Percentiles rank a stretch among this genome's conserved stretches.
Evolutionary conservation across 2,329 filamentous ascomycete genomes (phyloP).

Genomic region (Fusarium sp.): DNA sequence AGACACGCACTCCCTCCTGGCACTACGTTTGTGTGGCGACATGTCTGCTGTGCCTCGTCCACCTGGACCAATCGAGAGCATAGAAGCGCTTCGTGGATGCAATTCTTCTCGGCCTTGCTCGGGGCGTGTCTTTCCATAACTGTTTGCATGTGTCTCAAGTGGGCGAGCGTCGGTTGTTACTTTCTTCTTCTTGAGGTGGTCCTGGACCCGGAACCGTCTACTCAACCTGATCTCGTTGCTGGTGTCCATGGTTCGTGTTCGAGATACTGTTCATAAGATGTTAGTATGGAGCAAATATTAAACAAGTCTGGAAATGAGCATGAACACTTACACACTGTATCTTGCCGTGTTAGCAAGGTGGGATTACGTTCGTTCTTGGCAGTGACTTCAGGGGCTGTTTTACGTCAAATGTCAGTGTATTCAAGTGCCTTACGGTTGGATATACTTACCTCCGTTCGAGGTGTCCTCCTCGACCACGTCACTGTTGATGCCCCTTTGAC

Average conservation of each 20-base stretch:
- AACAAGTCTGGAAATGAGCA: background rate
- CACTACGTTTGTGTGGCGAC: constrained; percentile 4
- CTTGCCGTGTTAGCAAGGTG: constrained; percentile 8
- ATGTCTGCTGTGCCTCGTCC: background rate
- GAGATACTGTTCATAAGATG: constrained; percentile 22
- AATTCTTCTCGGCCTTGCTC: constrained; percentile 4
- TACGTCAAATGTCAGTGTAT: background rate
- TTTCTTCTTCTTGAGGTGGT: constrained; percentile 2
- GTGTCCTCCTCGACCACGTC: background rate
- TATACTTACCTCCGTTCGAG: constrained; percentile 6
- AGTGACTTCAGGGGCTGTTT: background rate
- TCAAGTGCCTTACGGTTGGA: background rate
- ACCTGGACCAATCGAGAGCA: background rate
- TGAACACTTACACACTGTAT: constrained; percentile 25
- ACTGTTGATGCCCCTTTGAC: background rate
- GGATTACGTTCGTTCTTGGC: background rate
- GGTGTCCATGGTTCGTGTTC: constrained; percentile 31
- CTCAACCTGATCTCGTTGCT: constrained; percentile 49
- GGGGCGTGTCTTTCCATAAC: background rate
- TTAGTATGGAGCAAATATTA: background rate
- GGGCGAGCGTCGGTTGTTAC: background rate
- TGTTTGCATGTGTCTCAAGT: background rate
- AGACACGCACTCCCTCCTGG: constrained; percentile 3
- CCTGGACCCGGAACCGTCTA: constrained; percentile 19
- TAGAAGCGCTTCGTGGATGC: background rate